phyloP scores from a whole-genome alignment of 352 stramenopile species.

The Bremia lactucae region DNA sequence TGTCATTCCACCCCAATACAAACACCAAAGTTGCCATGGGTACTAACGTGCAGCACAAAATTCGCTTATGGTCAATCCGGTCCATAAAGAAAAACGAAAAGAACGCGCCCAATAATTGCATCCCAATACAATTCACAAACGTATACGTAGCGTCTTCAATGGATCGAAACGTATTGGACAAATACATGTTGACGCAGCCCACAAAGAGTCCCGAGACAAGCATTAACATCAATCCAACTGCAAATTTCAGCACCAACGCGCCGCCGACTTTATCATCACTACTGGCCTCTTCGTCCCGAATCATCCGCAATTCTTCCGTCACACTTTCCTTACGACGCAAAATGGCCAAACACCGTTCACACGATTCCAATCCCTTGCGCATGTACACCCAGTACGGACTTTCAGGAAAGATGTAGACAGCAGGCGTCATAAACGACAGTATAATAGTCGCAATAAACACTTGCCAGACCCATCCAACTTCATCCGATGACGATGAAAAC shows the following conservation, averaged over 20 bases:
- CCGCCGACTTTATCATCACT: constrained; percentile 24
- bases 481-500: constrained; percentile 60
- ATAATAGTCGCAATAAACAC: constrained; percentile 72
- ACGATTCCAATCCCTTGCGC: constrained; percentile 61
- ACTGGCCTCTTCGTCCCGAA: constrained; percentile 57
- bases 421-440: constrained; percentile 67
- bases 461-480: constrained; percentile 79
- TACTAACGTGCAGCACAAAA: constrained; percentile 60
- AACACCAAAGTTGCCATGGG: constrained; percentile 35
- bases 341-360: constrained; percentile 57
- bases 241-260: constrained; percentile 47
- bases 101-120: constrained; percentile 62
- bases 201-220: constrained; percentile 56
- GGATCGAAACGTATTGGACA: constrained; percentile 44
- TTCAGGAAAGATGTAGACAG: constrained; percentile 79
- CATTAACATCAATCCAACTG: constrained; percentile 55
- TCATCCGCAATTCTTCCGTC: constrained; percentile 59
- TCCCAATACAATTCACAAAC: constrained; percentile 61
- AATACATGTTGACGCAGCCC: constrained; percentile 63
- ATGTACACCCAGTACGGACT: constrained; percentile 81
- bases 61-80: constrained; percentile 58
- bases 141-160: constrained; percentile 63
- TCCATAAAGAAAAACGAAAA: constrained; percentile 86
- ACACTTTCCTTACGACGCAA: constrained; percentile 70
- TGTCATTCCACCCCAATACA: constrained; percentile 48